Conservation (phyloP, 2,329 filamentous ascomycete species). For the Fusarium sp. region DNA sequence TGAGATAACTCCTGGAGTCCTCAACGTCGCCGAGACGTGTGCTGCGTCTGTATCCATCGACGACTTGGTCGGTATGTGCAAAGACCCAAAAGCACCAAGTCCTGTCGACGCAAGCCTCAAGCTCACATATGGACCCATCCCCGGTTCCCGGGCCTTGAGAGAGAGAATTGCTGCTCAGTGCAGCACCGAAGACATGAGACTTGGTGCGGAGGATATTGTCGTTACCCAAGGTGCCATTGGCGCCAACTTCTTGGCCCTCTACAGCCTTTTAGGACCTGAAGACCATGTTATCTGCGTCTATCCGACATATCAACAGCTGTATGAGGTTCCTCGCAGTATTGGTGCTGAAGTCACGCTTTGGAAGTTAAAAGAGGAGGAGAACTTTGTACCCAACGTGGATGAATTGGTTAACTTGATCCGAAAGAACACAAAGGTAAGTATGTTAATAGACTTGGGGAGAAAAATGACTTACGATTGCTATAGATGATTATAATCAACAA, state of each 20-base stretch:
- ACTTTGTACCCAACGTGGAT: constrained; percentile 75
- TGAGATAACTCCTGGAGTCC: constrained; percentile 66
- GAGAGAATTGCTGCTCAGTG: constrained; percentile 75
- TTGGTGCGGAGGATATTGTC: constrained; percentile 72
- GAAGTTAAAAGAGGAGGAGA: constrained; percentile 74
- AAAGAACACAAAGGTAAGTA: constrained; percentile 74
- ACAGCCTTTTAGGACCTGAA: constrained; percentile 76
- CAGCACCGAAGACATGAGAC: constrained; percentile 65
- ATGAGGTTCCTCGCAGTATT: constrained; percentile 78
- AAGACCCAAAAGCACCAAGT: constrained; percentile 60
- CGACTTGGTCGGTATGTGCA: constrained; percentile 71
- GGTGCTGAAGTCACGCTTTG: constrained; percentile 84
- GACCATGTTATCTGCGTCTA: constrained; percentile 91
- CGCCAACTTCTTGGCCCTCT: constrained; percentile 86
- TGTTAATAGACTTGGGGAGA: not conserved
- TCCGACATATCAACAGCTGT: constrained; percentile 89
- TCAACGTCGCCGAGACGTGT: constrained; percentile 86
- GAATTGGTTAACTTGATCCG: constrained; percentile 75
- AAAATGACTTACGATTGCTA: constrained; percentile 16
- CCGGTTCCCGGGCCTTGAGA: constrained; percentile 74
- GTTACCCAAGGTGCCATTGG: constrained; percentile 85
- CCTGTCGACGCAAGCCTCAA: constrained; percentile 65
- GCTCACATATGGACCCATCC: constrained; percentile 81
- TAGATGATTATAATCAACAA: constrained; percentile 72
- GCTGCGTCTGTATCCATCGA: constrained; percentile 80